A percentile compares a stretch with the other conserved stretches of the same genome.
phyloP scores from a whole-genome alignment of 495 filamentous ascomycete genomes.

The Friedmanniomyces simplex region DNA sequence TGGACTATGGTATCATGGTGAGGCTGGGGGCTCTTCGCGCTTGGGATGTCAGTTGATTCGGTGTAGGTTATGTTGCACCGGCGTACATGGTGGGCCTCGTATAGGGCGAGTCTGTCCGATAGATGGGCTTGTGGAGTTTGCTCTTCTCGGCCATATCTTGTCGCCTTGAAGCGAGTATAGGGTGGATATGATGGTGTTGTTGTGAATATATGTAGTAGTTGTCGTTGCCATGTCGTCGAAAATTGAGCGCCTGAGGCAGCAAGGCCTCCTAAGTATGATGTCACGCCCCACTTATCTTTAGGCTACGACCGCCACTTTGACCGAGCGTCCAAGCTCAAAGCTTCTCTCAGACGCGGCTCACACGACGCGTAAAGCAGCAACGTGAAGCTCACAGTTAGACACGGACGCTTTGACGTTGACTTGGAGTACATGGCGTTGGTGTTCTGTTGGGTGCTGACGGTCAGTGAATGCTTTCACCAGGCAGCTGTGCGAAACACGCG shows the following conservation, averaged over 20 bases:
- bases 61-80: neutral
- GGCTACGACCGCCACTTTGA: too few relatives aligned
- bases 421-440: neutral
- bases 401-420: neutral
- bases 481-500: neutral
- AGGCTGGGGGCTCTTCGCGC: neutral
- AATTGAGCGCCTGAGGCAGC: too few relatives aligned
- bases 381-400: too few relatives aligned
- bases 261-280: too few relatives aligned
- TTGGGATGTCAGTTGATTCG: neutral
- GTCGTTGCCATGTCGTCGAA: too few relatives aligned
- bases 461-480: neutral
- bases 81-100: neutral
- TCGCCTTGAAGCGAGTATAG: neutral
- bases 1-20: constrained; percentile 5
- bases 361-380: too few relatives aligned
- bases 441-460: neutral
- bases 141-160: neutral
- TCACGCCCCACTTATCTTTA: too few relatives aligned
- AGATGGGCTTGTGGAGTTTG: neutral
- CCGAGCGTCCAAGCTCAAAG: too few relatives aligned
- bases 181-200: neutral
- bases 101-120: constrained; percentile 1
- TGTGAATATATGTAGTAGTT: neutral
- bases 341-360: too few relatives aligned